phyloP scores from a whole-genome alignment of 352 stramenopile species.

The Phytophthora niederhauseri region DNA sequence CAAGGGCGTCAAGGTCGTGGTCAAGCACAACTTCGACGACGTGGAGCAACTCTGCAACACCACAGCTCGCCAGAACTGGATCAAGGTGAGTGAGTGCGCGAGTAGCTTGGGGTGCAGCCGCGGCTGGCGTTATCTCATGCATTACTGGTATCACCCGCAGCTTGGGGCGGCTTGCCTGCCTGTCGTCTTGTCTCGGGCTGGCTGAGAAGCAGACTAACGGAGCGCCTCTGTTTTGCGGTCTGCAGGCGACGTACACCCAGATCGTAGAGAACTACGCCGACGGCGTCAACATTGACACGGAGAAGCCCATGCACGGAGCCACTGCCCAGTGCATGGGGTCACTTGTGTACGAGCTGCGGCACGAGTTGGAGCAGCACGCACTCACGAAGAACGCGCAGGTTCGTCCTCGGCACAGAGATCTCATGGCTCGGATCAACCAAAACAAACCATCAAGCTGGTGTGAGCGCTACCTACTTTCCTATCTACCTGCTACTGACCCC shows the following conservation, averaged over 20 bases:
- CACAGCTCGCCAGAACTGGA: conserved; percentile 53
- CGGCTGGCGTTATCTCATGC: not conserved
- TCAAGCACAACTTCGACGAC: conserved; percentile 84
- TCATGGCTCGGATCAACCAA: not conserved
- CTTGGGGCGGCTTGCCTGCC: not conserved
- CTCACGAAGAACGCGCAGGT: conserved; percentile 75
- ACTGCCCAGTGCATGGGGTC: conserved; percentile 51
- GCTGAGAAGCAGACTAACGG: not conserved
- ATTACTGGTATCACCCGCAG: not conserved
- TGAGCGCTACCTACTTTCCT: not conserved
- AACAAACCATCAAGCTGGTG: not conserved
- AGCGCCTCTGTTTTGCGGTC: not conserved
- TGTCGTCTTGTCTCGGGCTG: not conserved
- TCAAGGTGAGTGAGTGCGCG: conserved; percentile 38
- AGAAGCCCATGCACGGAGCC: conserved; percentile 61
- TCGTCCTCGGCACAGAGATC: not conserved
- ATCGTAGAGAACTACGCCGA: conserved; percentile 78
- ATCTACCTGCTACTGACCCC: conserved; percentile 1
- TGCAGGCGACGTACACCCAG: conserved; percentile 54
- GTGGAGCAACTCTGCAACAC: conserved; percentile 65
- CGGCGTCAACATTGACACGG: conserved; percentile 86
- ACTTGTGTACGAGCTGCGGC: conserved; percentile 71
- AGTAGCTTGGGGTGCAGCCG: not conserved
- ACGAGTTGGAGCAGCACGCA: conserved; percentile 50
- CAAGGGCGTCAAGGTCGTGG: conserved; percentile 79